Base-by-base conservation (phyloP, 192 early-diverging fungal species). In the Umbelopsis sp. region DNA sequence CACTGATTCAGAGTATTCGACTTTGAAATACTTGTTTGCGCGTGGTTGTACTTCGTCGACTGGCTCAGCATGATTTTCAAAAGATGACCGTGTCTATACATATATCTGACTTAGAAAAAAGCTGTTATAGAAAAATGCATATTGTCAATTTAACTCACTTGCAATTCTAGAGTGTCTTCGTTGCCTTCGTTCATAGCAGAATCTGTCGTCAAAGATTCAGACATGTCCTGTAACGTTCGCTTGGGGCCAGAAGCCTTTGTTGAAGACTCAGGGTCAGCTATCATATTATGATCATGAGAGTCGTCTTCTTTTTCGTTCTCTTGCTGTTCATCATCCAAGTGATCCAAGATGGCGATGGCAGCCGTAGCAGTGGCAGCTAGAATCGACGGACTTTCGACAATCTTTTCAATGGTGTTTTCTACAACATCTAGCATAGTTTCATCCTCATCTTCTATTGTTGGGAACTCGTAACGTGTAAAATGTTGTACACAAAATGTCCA, bases 401-500 rank as follows among this genome's bases (percentile, higher is more conserved):
- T 34, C 4, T 62, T 11, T 31, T 62, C 56, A 34, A 62, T 26
- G n/a, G 31, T 31, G 26, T 34, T 31, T 34, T 62, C 56, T 2
- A 62, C 56, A 2, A 62, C 56, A 62, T 62, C 56, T 20, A 62
- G 31, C 56, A 62, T 62, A 7, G 56, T 62, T 62, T 62, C 56
- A 16, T 62, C 56, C 26, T 62, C 56, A 6, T 62, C 56, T 20
- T 62, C 56, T 62, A 62, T 36, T 20, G 16, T 62, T 36, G 69
- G 26, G 45, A 44, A 70, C 69, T 73, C 94, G 74, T 97, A 97
- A 50, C 84, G 80, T 71, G 88, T 91, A 72, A 90, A 90, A 77
- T 96, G 94, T 71, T 94, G 85, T 22, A 97, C 96, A 16, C 80
- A 65, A 81, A 98, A 98, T 21, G 80, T 86, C 96, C 96, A 98